phyloP scores from a whole-genome alignment of 331 rosid genomes.

The Spiraea crenata region DNA sequence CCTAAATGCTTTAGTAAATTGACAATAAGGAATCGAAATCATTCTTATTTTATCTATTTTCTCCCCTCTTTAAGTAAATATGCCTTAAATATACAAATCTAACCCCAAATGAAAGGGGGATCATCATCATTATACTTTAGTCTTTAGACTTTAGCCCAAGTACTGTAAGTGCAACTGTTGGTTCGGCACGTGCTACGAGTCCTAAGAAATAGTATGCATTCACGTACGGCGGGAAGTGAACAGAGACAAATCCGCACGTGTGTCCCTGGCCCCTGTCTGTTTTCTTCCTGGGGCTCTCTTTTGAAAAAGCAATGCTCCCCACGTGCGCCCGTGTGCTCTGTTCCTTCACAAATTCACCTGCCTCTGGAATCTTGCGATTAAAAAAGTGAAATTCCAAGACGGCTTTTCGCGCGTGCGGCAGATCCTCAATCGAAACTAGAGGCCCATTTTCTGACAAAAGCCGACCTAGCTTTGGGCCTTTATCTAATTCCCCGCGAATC shows the following conservation, averaged over 20 bases:
- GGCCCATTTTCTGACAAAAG: background rate
- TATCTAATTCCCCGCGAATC: background rate
- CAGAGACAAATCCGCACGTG: constrained; percentile 4
- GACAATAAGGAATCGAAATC: no score
- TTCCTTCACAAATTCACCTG: background rate
- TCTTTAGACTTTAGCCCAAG: no score
- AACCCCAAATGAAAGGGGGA: no score
- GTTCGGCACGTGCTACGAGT: background rate
- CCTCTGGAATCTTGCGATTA: background rate
- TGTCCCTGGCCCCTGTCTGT: background rate
- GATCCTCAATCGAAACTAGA: background rate
- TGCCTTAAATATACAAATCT: no score
- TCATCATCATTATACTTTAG: no score
- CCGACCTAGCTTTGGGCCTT: background rate
- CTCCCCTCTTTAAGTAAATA: no score
- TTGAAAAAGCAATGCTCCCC: background rate
- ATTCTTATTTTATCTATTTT: no score
- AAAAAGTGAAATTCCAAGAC: background rate
- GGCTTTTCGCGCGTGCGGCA: constrained; percentile 17
- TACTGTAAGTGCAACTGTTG: background rate
- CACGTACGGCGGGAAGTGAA: background rate
- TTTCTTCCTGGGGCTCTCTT: background rate
- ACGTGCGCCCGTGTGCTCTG: background rate
- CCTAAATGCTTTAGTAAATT: no score
- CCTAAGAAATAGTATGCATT: background rate